Conservation (phyloP, 805 yeast genomes). For the Ogataea trehalophila region DNA sequence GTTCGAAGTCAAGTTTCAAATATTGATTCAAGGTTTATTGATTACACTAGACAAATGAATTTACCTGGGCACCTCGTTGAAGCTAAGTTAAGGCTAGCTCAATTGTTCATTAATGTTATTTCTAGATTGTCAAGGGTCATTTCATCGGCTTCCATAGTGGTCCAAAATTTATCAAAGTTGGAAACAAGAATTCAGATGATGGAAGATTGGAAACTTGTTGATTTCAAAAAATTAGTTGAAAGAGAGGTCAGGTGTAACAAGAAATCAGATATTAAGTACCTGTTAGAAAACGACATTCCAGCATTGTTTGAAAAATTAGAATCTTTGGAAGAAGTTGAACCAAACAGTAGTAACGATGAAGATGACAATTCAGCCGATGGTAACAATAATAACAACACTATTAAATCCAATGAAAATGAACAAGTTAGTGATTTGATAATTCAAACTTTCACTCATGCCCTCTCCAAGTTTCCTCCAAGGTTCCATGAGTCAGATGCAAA, state of each 20-base stretch:
- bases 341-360: constrained; percentile 1
- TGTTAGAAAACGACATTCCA: constrained; percentile 34
- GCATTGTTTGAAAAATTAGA: constrained; percentile 7
- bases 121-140: constrained; percentile 20
- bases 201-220: constrained; percentile 40
- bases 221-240: constrained; percentile 12
- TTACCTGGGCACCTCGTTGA: constrained; percentile 47
- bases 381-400: too few relatives aligned
- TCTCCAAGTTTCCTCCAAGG: constrained; percentile 23
- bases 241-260: constrained; percentile 15
- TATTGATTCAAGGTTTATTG: constrained; percentile 46
- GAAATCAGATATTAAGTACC: constrained; percentile 21
- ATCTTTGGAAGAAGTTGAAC: constrained; percentile 1
- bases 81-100: constrained; percentile 50
- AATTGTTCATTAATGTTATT: constrained; percentile 16
- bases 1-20: constrained; percentile 51
- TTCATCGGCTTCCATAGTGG: constrained; percentile 26
- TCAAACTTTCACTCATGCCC: constrained; percentile 9
- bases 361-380: constrained; percentile 1
- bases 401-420: background rate
- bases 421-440: constrained; percentile 11
- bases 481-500: constrained; percentile 52
- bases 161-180: constrained; percentile 48
- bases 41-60: constrained; percentile 37
- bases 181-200: constrained; percentile 6